Evolutionary conservation across 768 basidiomycete genomes (phyloP), one percentile per base, ranked within the genome.

Genomic region (Pulveroboletus ravenelii): DNA sequence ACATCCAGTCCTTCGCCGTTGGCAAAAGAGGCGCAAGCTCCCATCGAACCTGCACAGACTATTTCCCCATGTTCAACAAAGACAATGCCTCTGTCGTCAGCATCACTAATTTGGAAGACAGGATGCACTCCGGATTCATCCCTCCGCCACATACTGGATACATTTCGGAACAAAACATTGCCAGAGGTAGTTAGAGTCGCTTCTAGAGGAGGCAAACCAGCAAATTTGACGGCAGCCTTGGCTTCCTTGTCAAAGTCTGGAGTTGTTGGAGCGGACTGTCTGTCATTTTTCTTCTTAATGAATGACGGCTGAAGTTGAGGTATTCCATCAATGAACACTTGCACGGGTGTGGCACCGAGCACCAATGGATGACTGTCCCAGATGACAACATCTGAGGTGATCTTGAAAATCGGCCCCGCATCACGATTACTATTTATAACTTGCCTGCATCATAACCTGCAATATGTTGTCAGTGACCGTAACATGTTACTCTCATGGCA

Each of bases 251-350:
- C 78, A 62, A 78, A 91, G 51, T 78, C 71, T 0, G 87, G 87
- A 2, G 70, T 71, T 15, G 30, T 48, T 1, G 87, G 85, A 0
- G 74, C 68, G 13, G 66, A 45, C 56, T 89, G 87, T 43, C 78
- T 72, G 1, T 63, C 58, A 0, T 57, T 51, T 0, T 79, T 75
- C 62, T 88, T 88, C 6, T 53, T 46, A 2, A 70, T 45, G 1
- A 65, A 52, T 0, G 81, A 70, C 3, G 62, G 23, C 5, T 59
- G 45, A 15, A 74, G 61, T 64, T 93, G 92, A 0, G 81, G 64
- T 49, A 93, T 85, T 10, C 91, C 91, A 56, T 94, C 92, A 48
- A 93, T 84, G 65, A 78, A 90, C 0, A 91, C 89, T 59, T 93
- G 89, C 4, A 71, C 66, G 0, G 92, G 91, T 1, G 89, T 91